phyloP scores from a whole-genome alignment of 345 rosid species.

The Eucalyptus curtisii region DNA sequence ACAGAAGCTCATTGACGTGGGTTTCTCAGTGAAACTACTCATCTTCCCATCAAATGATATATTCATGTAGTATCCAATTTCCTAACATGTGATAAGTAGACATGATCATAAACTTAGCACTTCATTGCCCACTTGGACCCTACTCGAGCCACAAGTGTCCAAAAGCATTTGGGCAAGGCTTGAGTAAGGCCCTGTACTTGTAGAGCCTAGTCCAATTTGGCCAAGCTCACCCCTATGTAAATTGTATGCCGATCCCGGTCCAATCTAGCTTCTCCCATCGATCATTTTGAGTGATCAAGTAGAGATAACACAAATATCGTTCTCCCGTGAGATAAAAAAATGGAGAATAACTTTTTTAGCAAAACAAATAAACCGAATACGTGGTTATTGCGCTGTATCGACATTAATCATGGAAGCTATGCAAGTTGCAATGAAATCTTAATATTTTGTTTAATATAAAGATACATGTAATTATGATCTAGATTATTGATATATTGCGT shows the following conservation, averaged over 20 bases:
- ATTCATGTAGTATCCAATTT: neutral
- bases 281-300: neutral
- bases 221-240: neutral
- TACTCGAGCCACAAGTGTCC: neutral
- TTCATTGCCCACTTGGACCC: rapidly evolving
- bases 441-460: neutral
- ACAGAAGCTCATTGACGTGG: neutral
- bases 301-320: no score
- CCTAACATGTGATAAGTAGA: neutral
- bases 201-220: neutral
- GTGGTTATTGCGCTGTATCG: neutral
- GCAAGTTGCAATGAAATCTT: neutral
- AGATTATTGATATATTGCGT: neutral
- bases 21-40: neutral
- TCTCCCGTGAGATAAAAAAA: neutral
- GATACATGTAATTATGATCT: neutral
- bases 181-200: neutral
- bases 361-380: neutral
- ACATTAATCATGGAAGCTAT: neutral
- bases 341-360: neutral
- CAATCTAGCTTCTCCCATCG: rapidly evolving
- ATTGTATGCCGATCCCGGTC: neutral
- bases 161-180: neutral
- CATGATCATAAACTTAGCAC: neutral
- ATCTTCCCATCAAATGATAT: neutral